Evolutionary conservation across 108 stramenopile genomes (phyloP).

Genomic region (Aurantiochytrium sp.): DNA sequence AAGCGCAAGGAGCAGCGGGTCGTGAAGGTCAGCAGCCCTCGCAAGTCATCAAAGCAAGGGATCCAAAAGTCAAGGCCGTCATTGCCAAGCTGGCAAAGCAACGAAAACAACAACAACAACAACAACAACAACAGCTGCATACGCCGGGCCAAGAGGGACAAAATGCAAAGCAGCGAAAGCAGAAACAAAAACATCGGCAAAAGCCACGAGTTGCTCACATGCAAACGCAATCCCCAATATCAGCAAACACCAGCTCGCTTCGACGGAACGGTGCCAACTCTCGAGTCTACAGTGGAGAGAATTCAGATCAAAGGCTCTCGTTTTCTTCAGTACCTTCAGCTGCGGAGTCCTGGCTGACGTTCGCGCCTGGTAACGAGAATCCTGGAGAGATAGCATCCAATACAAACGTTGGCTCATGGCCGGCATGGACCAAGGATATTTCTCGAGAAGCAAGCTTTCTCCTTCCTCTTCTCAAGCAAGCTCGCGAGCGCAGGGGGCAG

Average conservation of each 20-base stretch:
- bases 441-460: background rate
- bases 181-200: background rate
- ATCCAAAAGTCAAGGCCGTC: too few relatives aligned
- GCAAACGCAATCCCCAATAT: background rate
- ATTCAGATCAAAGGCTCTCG: too few relatives aligned
- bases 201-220: background rate
- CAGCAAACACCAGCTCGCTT: background rate
- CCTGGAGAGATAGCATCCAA: background rate
- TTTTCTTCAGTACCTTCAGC: too few relatives aligned
- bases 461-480: background rate
- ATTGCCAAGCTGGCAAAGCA: background rate
- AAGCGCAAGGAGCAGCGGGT: too few relatives aligned
- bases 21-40: too few relatives aligned
- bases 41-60: too few relatives aligned
- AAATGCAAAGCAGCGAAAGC: background rate
- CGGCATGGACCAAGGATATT: background rate
- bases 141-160: background rate
- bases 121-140: background rate
- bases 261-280: background rate
- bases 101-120: background rate
- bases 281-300: too few relatives aligned
- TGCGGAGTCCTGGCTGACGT: background rate
- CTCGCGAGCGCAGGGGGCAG: background rate
- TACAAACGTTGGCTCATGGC: background rate
- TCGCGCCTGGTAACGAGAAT: background rate